Conservation (phyloP, 352 stramenopile species). For the Pythium periplocum region DNA sequence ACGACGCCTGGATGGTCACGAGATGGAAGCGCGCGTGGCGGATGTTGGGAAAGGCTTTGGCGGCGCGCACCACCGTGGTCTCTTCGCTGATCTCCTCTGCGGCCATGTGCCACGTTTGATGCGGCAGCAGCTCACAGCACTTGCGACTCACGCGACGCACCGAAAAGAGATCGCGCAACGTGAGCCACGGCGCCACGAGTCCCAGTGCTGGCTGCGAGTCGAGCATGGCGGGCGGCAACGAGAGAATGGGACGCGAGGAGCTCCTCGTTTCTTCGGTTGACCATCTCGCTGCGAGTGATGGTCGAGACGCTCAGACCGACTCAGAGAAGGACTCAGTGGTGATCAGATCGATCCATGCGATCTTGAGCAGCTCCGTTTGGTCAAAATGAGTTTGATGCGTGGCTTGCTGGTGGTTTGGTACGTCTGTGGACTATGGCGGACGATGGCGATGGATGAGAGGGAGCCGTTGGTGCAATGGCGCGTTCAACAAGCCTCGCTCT, state of each 20-base stretch:
- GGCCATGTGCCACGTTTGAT: constrained; percentile 40
- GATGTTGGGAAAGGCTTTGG: constrained; percentile 33
- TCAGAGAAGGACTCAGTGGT: neutral
- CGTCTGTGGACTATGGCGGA: no score
- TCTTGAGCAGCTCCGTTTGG: no score
- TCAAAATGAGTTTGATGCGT: no score
- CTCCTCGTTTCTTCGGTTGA: neutral
- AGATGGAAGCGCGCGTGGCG: constrained; percentile 32
- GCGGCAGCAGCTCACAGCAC: constrained; percentile 23
- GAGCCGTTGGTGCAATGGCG: no score
- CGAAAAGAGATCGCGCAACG: constrained; percentile 29
- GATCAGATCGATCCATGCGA: no score
- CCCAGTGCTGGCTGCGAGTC: constrained; percentile 21
- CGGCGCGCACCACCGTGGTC: constrained; percentile 18
- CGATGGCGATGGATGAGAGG: no score
- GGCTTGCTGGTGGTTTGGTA: no score
- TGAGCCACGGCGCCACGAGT: constrained; percentile 46
- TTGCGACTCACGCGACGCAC: constrained; percentile 25
- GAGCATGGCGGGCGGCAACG: constrained; percentile 5
- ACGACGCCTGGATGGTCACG: constrained; percentile 21
- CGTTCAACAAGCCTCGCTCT: no score
- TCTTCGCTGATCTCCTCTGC: constrained; percentile 22
- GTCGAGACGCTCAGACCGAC: neutral
- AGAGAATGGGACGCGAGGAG: no score
- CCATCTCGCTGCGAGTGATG: constrained; percentile 3